Base-by-base conservation (phyloP, 805 yeast genomes). In the Candida namnaoensis region DNA sequence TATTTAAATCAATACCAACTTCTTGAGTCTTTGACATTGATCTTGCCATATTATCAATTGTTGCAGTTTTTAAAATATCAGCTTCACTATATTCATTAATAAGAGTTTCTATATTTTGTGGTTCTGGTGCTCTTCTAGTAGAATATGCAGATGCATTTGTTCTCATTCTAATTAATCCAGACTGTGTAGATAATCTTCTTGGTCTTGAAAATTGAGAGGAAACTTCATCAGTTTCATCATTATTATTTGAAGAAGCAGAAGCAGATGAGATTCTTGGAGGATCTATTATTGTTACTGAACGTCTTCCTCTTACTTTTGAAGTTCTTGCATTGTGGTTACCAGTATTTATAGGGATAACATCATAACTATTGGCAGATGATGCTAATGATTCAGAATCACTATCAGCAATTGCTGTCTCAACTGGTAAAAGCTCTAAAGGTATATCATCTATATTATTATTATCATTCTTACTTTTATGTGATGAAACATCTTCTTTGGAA, bases 51-150 rank as follows among this genome's bases (percentile, higher is more conserved):
- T 30, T 12, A 30, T 49, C 49, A 9, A 44, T 37, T 3, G 45
- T 46, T 19, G 39, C 36, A 12, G 39, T 39, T 15, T 40, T 47
- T 23, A 54, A 32, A 4, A 47, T 33, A 5, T 50, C 53, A 6
- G 57, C 57, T 39, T 52, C 58, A 38, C 52, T 46, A 39, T 54
- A 54, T 34, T 54, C 57, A 25, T 51, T 46, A 15, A 54, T 43
- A 19, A 54, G 32, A 1, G 44, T 23, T 34, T 51, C 46, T 14
- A 47, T 45, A 35, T 46, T 48, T 35, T 52, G 53, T 24, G 37
- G 37, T 14, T 39, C 34, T 4, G 40, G 11, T 34, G 42, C 38
- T 23, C 38, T 41, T 32, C 55, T 43, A n/a, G 49, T 32, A 3
- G 57, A 51, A 25, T 48, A 50, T 2, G 46, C 45, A 7, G 57